Evolutionary conservation across 2,329 filamentous ascomycete species (phyloP), one percentile per base, ranked within the genome.

Genomic region (Thelonectria olida): DNA sequence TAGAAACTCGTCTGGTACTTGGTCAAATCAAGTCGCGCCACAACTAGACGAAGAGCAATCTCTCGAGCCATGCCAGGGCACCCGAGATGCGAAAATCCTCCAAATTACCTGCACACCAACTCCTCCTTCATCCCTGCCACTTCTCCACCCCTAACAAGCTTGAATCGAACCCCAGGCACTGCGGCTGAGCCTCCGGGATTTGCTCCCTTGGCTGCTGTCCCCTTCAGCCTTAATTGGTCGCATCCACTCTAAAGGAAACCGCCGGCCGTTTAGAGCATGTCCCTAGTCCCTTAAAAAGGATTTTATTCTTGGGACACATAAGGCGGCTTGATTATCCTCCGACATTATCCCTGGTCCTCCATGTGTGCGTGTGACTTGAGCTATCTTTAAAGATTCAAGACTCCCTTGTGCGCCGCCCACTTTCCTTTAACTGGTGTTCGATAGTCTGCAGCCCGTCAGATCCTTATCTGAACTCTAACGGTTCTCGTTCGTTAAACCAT

Each of bases 271-370:
- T 53, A 17, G 36, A 25, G 23, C 38, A 20, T 1, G 19, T 25
- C 39, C 39, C 39, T 19, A 8, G 38, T 20, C 38, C 5, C n/a
- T 44, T 44, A 7, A 19, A 22, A 15, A 19, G n/a, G 25, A 19
- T 20, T 36, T 15, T 5, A 45, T 45, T 25, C 42, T n/a, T 27
- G 20, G 52, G 44, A 54, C 44, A 54, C 38, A 17, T 27, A 28
- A 44, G 25, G 45, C 58, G 58, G 58, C 58, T 15, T 41, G 52
- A 55, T 25, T 41, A 45, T 52, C 22, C 12, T 38, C 58, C 58
- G 58, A 42, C 10, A 17, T 2, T 17, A 34, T 13, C 31, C 31
- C 31, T 34, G 31, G 22, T 25, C 7, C 22, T 27, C n/a, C 20
- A 12, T 41, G 45, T 15, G 27, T 27, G 27, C 27, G 25, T 41